Percentiles rank a stretch among this genome's conserved stretches.
Evolutionary conservation across 495 filamentous ascomycete species (phyloP).

Genomic region (Aspergillus sparsus): DNA sequence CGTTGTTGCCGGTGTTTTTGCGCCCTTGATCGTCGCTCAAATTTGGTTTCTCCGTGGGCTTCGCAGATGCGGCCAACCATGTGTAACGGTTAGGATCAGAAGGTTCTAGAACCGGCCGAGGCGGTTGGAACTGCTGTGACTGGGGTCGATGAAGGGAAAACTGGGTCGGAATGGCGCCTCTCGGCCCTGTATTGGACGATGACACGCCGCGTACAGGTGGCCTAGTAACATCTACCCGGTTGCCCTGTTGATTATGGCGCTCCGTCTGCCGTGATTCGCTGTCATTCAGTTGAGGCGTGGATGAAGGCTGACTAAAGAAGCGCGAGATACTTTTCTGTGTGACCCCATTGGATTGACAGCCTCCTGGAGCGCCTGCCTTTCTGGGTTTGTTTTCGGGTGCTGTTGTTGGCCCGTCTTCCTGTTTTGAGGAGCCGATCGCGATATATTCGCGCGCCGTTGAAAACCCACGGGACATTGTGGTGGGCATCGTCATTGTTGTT

Average conservation of each 20-base stretch:
- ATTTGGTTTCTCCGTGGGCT: slow-evolving; percentile 28
- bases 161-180: slow-evolving; percentile 26
- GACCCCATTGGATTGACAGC: slow-evolving; percentile 26
- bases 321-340: slow-evolving; percentile 44
- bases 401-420: slow-evolving; percentile 9
- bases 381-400: slow-evolving; percentile 26
- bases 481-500: slow-evolving; percentile 36
- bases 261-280: slow-evolving; percentile 13
- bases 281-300: slow-evolving; percentile 18
- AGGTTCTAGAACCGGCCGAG: slow-evolving; percentile 41
- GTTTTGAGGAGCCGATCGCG: slow-evolving; percentile 25
- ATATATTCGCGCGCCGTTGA: slow-evolving; percentile 49
- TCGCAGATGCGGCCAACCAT: slow-evolving; percentile 39
- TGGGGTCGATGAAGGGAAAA: slow-evolving; percentile 42
- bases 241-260: slow-evolving; percentile 7
- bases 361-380: slow-evolving; percentile 10
- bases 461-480: slow-evolving; percentile 40
- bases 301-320: slow-evolving; percentile 36
- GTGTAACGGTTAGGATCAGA: slow-evolving; percentile 43
- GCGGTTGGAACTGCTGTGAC: slow-evolving; percentile 37
- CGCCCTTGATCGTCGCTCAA: slow-evolving; percentile 14
- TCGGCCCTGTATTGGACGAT: slow-evolving; percentile 10
- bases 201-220: background rate
- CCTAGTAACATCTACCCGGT: slow-evolving; percentile 1
- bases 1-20: slow-evolving; percentile 12